Evolutionary conservation across 345 rosid genomes (phyloP), one percentile per base, ranked within the genome.

Genomic region (Crucihimalaya himalaica): DNA sequence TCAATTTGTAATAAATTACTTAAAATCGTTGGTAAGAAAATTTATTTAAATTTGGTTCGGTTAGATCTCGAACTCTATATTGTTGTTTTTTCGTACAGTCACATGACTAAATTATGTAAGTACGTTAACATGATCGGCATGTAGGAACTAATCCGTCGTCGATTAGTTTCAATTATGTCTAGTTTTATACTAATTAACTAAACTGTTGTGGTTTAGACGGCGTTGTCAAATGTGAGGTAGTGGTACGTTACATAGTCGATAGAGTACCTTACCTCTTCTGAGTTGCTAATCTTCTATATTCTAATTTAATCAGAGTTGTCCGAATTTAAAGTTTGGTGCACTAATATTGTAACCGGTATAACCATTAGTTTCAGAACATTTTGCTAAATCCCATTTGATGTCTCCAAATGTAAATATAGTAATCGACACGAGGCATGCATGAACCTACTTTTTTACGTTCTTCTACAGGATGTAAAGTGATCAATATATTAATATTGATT

Each of bases 391-490:
- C 7, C 45, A 40, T 62, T 34, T 43, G 25, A 62, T 61, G 15
- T 39, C 67, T 47, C 31, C 8, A 6, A 54, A 31, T 15, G 23
- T 25, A 7, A 31, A 21, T 42, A 63, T 23, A n/a, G 46, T 32
- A 55, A 45, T 34, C 16, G 50, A 37, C 60, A 66, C 15, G 60
- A 74, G 27, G 52, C 60, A 57, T 74, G 78, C 66, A 56, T 57
- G 66, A 25, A 28, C 13, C 25, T 45, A 16, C 39, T 9, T 47
- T 6, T 35, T 18, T 25, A 23, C 10, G 16, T 65, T 45, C 25
- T 52, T 62, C 43, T 21, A 52, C 2, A 20, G 40, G 66, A 50
- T 56, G 52, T 31, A 29, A 27, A 46, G 35, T 19, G 63, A 27
- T 45, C 37, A 47, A 47, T 55, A 23, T 46, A 47, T 19, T 21